Percentiles rank a stretch among this genome's conserved stretches.
phyloP scores from a whole-genome alignment of 2,329 filamentous ascomycete genomes.

The Claviceps sp. region DNA sequence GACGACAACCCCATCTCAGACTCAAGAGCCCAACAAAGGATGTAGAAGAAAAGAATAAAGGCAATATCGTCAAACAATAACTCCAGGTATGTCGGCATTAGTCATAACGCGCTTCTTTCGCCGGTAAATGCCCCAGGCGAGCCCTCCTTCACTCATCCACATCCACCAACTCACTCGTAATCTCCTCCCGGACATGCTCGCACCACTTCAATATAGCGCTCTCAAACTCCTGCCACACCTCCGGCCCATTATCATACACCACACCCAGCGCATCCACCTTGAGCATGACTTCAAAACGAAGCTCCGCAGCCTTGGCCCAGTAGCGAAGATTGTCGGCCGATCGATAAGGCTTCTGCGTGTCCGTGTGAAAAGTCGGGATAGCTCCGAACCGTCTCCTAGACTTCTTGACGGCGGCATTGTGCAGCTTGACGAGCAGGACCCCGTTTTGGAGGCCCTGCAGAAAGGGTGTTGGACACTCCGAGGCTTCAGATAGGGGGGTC shows the following conservation, averaged over 20 bases:
- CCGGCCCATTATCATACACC: slow-evolving; percentile 57
- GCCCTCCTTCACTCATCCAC: slow-evolving; percentile 2
- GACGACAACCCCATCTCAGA: not conserved
- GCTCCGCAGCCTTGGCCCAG: slow-evolving; percentile 91
- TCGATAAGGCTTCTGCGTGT: slow-evolving; percentile 89
- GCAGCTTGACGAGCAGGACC: slow-evolving; percentile 67
- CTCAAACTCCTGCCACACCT: slow-evolving; percentile 73
- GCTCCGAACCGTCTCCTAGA: slow-evolving; percentile 78
- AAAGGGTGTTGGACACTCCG: slow-evolving; percentile 56
- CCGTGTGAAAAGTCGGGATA: slow-evolving; percentile 80
- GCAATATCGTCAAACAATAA: not conserved
- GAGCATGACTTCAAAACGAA: slow-evolving; percentile 81
- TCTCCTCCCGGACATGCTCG: slow-evolving; percentile 66
- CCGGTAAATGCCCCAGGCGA: not conserved
- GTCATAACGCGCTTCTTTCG: slow-evolving; percentile 5
- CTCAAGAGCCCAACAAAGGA: not conserved
- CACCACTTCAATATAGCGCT: slow-evolving; percentile 74
- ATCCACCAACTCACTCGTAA: slow-evolving; percentile 49
- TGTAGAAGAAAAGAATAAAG: not conserved
- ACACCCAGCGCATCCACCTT: slow-evolving; percentile 76
- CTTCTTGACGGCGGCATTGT: slow-evolving; percentile 78
- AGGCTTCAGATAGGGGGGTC: slow-evolving; percentile 32
- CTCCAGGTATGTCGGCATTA: slow-evolving; percentile 5
- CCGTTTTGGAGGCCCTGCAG: slow-evolving; percentile 64
- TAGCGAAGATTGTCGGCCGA: slow-evolving; percentile 86